Evolutionary conservation across 495 filamentous ascomycete species (phyloP).

Genomic region (Tirmania nivea): DNA sequence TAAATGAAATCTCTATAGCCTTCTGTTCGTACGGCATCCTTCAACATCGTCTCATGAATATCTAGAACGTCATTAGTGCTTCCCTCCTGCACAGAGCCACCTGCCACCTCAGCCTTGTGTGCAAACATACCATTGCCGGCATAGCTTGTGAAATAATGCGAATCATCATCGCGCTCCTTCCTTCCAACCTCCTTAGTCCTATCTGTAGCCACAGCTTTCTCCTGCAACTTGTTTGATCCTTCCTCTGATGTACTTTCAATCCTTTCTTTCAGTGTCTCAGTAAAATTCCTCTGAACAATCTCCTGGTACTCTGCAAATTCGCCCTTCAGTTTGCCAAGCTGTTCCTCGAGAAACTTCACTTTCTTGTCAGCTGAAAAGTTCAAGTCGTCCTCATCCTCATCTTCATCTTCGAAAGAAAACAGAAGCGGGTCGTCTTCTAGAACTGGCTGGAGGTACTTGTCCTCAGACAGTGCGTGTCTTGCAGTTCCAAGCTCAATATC

Average conservation of each 20-base stretch:
- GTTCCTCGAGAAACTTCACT: conserved; percentile 45
- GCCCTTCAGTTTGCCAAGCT: conserved; percentile 37
- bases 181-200: conserved; percentile 8
- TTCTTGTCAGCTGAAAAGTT: conserved; percentile 27
- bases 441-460: conserved; percentile 57
- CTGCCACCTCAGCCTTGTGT: background rate
- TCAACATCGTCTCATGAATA: conserved; percentile 85
- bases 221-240: conserved; percentile 20
- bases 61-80: conserved; percentile 25
- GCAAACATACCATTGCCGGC: conserved; percentile 41
- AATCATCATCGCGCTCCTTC: conserved; percentile 30
- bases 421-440: conserved; percentile 80
- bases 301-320: conserved; percentile 53
- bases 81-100: background rate
- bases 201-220: conserved; percentile 7
- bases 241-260: background rate
- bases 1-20: conserved; percentile 51
- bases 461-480: conserved; percentile 33
- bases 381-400: conserved; percentile 16
- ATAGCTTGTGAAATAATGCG: conserved; percentile 67
- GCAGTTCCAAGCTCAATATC: conserved; percentile 25
- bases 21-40: conserved; percentile 45
- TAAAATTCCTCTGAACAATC: conserved; percentile 30
- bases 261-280: conserved; percentile 39
- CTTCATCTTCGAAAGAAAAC: conserved; percentile 54